Base-by-base conservation (phyloP, 176 grass and related monocot genomes). In the Aegilops tauschii region DNA sequence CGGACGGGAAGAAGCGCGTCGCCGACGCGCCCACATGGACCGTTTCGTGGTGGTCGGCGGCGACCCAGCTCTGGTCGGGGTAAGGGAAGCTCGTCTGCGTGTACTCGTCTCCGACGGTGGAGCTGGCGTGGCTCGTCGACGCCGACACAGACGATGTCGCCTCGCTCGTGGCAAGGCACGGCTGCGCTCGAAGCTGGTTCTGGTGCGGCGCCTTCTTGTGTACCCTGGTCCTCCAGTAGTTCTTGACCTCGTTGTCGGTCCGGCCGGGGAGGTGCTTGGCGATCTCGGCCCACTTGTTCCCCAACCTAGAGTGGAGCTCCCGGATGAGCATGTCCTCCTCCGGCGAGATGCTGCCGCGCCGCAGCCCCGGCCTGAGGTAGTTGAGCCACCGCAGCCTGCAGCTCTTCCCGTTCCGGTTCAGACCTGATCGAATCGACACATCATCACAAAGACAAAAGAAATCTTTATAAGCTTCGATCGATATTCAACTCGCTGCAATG, bases 161-260 rank as follows among this genome's bases (percentile, higher is more conserved):
- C 45, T 90, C 80, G 80, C 45, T 61, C 34, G 65, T 71, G 58
- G 54, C n/a, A 36, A 25, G 23, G 23, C 23, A 25, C 23, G 32
- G 66, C 12, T 34, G 68, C n/a, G 23, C 23, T 52, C 11, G 71
- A 37, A 35, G 37, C 83, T 77, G 83, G 28, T 39, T 30, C 23
- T 34, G 44, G 25, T 45, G 31, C 23, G 25, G 36, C 11, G 34
- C 25, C 3, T 87, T 87, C 91, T 80, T 92, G 69, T 94, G 92
- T 82, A 97, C 83, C 90, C 90, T 84, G 58, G 94, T 97, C 83
- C 94, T 86, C 94, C 94, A 94, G 83, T 94, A 94, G 90, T 97
- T 97, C 80, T 97, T 97, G 85, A 97, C 88, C 78, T 97, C 94
- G 87, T 97, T 94, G 77, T 97, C 94, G 6, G 94, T 97, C 23